Evolutionary conservation across 2,329 filamentous ascomycete species (phyloP).

Genomic region (Talaromyces sp.): DNA sequence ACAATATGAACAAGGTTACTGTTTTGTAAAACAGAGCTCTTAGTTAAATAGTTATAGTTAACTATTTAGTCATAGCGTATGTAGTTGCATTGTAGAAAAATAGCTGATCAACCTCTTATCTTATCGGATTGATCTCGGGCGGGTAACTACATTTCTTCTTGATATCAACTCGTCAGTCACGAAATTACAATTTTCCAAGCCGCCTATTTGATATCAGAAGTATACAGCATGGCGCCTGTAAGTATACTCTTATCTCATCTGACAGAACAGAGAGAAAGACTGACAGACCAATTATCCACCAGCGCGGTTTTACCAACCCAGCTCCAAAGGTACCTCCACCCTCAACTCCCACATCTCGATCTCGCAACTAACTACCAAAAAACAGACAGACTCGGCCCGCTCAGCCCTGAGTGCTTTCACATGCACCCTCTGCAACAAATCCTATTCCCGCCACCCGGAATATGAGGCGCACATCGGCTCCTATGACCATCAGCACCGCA

Average conservation of each 20-base stretch:
- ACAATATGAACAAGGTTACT: not conserved
- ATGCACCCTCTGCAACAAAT: slow-evolving; percentile 85
- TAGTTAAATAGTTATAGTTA: too few relatives aligned
- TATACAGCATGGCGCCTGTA: slow-evolving; percentile 13
- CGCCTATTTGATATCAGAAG: not conserved
- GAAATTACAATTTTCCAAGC: not conserved
- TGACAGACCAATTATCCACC: not conserved
- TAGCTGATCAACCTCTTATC: not conserved
- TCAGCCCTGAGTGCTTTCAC: slow-evolving; percentile 78
- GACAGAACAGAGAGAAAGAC: not conserved
- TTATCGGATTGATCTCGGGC: not conserved
- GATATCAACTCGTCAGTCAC: not conserved
- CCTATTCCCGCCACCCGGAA: slow-evolving; percentile 91
- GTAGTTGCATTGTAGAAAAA: not conserved
- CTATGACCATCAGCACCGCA: slow-evolving; percentile 94
- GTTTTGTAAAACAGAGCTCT: not conserved
- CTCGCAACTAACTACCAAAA: too few relatives aligned
- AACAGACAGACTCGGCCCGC: slow-evolving; percentile 60
- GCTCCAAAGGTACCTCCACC: slow-evolving; percentile 39
- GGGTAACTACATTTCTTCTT: not conserved
- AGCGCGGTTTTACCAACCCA: slow-evolving; percentile 49
- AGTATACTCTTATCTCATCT: not conserved
- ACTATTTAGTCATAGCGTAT: too few relatives aligned
- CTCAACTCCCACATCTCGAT: not conserved
- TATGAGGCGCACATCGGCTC: slow-evolving; percentile 91